Evolutionary conservation across 148 eudicot species (phyloP), one percentile per base, ranked within the genome.

Genomic region (Fagopyrum homotropicum): DNA sequence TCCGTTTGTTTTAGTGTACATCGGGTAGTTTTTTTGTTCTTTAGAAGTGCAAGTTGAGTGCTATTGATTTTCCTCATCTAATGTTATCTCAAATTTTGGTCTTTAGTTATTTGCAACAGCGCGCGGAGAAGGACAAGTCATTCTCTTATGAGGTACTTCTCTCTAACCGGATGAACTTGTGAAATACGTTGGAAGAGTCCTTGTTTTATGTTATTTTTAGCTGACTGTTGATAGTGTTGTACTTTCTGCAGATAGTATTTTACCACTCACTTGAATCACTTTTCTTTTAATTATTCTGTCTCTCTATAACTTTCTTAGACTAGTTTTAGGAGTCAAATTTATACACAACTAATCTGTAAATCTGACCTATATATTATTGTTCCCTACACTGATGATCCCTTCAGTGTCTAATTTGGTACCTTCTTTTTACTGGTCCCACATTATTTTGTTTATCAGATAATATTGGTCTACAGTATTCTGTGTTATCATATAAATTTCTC

Each of bases 61-160:
- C 15, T 35, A 35, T 1, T 35, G 71, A 4, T 43, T 16, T 50
- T 10, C 35, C 43, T 17, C 9, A 63, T 74, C n/a, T 48, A 71
- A 45, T 72, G 30, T 68, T 73, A 15, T 12, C 66, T 40, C 30
- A 72, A 10, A 54, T 75, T 72, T 76, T 78, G 5, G 56, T n/a
- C n/a, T 76, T 76, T 75, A 95, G 97, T 85, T 95, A 95, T 88
- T 90, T 95, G 83, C 91, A 90, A 77, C 85, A 88, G 78, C 97
- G 97, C 50, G 88, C 85, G 16, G 84, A 81, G 64, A 92, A 87
- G 82, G 97, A 95, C 77, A 84, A 85, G 69, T 82, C 89, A 73
- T 95, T 95, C 84, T 84, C 93, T 22, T 95, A 90, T 78, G 98
- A 95, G 98, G 98, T 95, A 90, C 71, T 19, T 77, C 76, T 85